phyloP scores from a whole-genome alignment of 1,139 yeast genomes.

The Yamadazyma friedrichii region DNA sequence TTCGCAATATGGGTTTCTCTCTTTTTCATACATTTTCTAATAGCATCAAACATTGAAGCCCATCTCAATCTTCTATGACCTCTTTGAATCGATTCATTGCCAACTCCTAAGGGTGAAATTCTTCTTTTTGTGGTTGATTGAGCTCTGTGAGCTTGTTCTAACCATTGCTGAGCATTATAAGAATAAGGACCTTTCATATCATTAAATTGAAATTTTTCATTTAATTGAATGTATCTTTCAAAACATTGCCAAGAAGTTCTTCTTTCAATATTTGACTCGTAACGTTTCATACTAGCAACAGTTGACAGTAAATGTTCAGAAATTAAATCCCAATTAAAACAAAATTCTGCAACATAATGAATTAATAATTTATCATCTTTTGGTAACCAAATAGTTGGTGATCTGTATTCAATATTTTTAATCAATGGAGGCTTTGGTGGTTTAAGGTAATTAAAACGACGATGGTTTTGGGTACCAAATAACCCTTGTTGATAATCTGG shows the following conservation, averaged over 20 bases:
- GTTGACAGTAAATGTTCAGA: slow-evolving; percentile 72
- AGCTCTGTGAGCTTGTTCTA: slow-evolving; percentile 85
- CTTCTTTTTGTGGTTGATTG: slow-evolving; percentile 86
- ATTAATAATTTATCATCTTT: slow-evolving; percentile 84
- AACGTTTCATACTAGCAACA: slow-evolving; percentile 53
- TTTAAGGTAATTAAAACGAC: slow-evolving; percentile 59
- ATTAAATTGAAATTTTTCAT: slow-evolving; percentile 78
- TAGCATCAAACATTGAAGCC: slow-evolving; percentile 97
- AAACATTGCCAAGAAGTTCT: slow-evolving; percentile 99
- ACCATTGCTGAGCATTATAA: slow-evolving; percentile 83
- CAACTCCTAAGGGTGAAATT: slow-evolving; percentile 88
- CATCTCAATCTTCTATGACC: slow-evolving; percentile 84
- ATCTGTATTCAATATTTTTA: slow-evolving; percentile 72
- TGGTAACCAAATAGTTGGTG: slow-evolving; percentile 95
- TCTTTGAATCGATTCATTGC: slow-evolving; percentile 85
- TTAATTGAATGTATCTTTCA: slow-evolving; percentile 90
- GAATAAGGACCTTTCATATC: slow-evolving; percentile 91
- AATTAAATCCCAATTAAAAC: slow-evolving; percentile 91
- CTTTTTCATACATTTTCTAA: slow-evolving; percentile 85
- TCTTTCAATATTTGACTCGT: slow-evolving; percentile 85
- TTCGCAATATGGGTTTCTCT: slow-evolving; percentile 58
- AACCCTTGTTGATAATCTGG: slow-evolving; percentile 55
- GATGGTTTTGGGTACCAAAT: slow-evolving; percentile 58
- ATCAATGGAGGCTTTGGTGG: slow-evolving; percentile 90
- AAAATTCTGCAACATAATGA: slow-evolving; percentile 79